These are phyloP conservation scores for Priceomyces fermenticarens DNA, from an alignment of 805 yeast genomes.

Conservation along the genomic window DNA sequence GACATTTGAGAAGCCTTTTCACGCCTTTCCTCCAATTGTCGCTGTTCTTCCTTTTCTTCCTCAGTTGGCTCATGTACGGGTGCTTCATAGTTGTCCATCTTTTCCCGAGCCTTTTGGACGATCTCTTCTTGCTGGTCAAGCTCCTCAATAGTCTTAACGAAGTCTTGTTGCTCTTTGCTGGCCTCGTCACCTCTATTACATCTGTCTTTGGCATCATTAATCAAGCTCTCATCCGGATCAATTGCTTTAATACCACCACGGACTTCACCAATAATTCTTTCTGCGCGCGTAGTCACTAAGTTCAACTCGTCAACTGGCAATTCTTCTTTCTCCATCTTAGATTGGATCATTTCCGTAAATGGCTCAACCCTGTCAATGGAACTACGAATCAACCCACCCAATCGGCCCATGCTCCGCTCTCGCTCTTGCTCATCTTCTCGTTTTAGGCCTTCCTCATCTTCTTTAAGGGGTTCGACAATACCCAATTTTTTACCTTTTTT, in stretches of 20 bases:
- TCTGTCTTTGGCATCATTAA: slow-evolving; percentile 1
- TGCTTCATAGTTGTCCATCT: slow-evolving; percentile 1
- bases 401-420: slow-evolving; percentile 1
- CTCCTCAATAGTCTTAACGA: not conserved
- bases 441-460: not conserved
- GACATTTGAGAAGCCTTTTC: slow-evolving; percentile 1
- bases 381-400: not conserved
- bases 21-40: slow-evolving; percentile 1
- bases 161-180: not conserved
- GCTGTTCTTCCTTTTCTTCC: slow-evolving; percentile 1
- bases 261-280: slow-evolving; percentile 2
- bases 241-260: slow-evolving; percentile 3
- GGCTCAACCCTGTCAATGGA: slow-evolving; percentile 2
- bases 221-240: slow-evolving; percentile 1
- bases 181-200: not conserved
- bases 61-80: slow-evolving; percentile 1
- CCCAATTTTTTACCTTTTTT: slow-evolving; percentile 1
- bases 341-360: slow-evolving; percentile 2
- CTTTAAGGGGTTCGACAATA: not conserved
- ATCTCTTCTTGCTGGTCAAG: slow-evolving; percentile 3
- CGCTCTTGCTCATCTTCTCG: not conserved
- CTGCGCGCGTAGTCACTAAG: slow-evolving; percentile 1
- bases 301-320: slow-evolving; percentile 1
- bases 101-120: slow-evolving; percentile 1
- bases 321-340: slow-evolving; percentile 1